A percentile compares a stretch with the other conserved stretches of the same genome.
Evolutionary conservation across 345 rosid genomes (phyloP).

Genomic region (Murraya koenigii): DNA sequence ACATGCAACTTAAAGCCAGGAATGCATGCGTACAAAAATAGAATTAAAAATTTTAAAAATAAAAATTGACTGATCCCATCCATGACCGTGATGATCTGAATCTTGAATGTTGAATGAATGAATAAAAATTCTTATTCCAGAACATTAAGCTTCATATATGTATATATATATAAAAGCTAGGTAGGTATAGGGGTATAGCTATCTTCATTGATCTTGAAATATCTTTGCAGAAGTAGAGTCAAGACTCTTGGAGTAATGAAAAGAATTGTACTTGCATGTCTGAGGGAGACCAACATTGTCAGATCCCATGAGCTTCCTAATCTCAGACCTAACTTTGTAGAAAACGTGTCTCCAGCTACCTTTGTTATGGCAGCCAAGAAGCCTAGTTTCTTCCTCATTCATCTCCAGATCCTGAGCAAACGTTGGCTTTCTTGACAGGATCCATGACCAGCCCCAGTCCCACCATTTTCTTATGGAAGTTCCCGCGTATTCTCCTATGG

Average conservation of each 20-base stretch:
- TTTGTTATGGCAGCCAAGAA: slow-evolving; percentile 54
- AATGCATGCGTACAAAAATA: neutral
- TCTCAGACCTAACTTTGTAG: slow-evolving; percentile 60
- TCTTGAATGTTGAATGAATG: neutral
- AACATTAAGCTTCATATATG: neutral
- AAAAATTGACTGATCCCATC: neutral
- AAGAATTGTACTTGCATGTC: slow-evolving; percentile 52
- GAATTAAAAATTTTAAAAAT: no score
- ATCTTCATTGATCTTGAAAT: neutral
- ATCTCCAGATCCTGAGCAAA: slow-evolving; percentile 83
- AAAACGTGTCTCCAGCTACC: slow-evolving; percentile 90
- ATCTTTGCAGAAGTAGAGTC: slow-evolving; percentile 12
- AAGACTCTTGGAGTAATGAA: slow-evolving; percentile 46
- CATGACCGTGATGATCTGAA: neutral
- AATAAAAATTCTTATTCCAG: neutral
- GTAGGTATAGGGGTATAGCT: no score
- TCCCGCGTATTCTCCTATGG: slow-evolving; percentile 56
- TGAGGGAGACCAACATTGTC: slow-evolving; percentile 58
- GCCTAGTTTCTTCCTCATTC: slow-evolving; percentile 66
- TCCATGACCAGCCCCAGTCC: slow-evolving; percentile 89
- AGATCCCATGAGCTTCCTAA: slow-evolving; percentile 51
- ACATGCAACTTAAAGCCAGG: neutral
- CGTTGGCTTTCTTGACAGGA: slow-evolving; percentile 63
- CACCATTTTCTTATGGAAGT: slow-evolving; percentile 74
- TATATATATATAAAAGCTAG: no score